A percentile compares a stretch with the other conserved stretches of the same genome.
Conservation (phyloP, 2,329 filamentous ascomycete genomes). For the Colletotrichum horii region DNA sequence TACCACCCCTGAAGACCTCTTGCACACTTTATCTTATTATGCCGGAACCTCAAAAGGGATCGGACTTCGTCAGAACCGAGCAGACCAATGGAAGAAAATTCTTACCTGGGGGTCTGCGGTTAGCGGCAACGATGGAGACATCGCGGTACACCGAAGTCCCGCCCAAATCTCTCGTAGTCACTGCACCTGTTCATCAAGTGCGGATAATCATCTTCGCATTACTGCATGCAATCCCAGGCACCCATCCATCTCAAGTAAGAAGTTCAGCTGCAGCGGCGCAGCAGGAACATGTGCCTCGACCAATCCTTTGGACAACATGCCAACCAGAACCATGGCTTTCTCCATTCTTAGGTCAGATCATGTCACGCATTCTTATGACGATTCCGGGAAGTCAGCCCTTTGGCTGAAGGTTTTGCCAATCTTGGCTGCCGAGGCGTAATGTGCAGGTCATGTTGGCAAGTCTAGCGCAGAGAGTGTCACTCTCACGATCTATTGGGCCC, state of each 20-base stretch:
- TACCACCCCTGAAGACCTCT: background rate
- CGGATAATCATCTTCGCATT: background rate
- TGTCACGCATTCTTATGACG: background rate
- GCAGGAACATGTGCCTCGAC: background rate
- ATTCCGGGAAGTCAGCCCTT: background rate
- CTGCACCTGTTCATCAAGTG: background rate
- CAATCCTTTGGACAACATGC: background rate
- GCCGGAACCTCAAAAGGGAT: background rate
- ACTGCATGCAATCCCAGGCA: background rate
- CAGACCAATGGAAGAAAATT: background rate
- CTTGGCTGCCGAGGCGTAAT: background rate
- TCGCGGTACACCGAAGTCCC: background rate
- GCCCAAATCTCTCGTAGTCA: background rate
- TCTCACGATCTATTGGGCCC: background rate
- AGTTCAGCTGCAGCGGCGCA: background rate
- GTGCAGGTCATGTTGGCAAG: background rate
- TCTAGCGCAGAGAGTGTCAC: background rate
- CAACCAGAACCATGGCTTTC: background rate
- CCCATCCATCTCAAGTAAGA: background rate
- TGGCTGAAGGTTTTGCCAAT: background rate
- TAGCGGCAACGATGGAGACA: background rate
- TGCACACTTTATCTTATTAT: background rate
- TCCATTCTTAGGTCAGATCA: conserved; percentile 1
- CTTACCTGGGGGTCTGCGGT: background rate
- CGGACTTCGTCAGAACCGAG: background rate